A percentile compares a stretch with the other conserved stretches of the same genome.
Evolutionary conservation across 345 rosid species (phyloP).

Genomic region (Abelmoschus esculentus): DNA sequence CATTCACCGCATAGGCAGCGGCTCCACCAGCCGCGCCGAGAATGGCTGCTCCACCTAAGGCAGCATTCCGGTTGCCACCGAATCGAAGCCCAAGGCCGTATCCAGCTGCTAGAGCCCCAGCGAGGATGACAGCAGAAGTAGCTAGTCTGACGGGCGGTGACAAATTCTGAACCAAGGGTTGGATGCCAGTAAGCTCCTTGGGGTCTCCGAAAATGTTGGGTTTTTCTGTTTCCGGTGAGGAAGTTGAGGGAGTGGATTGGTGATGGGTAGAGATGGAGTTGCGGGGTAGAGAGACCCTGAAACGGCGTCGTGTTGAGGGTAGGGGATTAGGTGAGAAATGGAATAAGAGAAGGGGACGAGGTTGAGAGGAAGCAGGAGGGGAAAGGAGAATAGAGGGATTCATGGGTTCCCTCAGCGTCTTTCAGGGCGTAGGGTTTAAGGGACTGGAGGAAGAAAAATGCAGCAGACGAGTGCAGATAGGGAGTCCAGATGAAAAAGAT

Average conservation of each 20-base stretch:
- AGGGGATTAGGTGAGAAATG: conserved; percentile 21
- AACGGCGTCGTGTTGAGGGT: conserved; percentile 25
- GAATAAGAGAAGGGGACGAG: conserved; percentile 25
- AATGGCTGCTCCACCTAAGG: conserved; percentile 65
- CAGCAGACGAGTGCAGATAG: not conserved
- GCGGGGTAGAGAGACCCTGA: conserved; percentile 32
- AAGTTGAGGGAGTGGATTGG: not conserved
- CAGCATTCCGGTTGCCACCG: conserved; percentile 50
- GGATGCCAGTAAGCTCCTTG: conserved; percentile 71
- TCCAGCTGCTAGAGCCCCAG: conserved; percentile 72
- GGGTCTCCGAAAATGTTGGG: conserved; percentile 45
- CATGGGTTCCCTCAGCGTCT: conserved; percentile 24
- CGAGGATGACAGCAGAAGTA: conserved; percentile 58
- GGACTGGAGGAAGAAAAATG: not conserved
- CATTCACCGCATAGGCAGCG: conserved; percentile 50
- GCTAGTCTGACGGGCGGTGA: conserved; percentile 66
- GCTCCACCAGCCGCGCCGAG: conserved; percentile 80
- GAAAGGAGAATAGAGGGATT: conserved; percentile 28
- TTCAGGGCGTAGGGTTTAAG: conserved; percentile 20
- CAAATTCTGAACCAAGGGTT: conserved; percentile 56
- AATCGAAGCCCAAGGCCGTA: conserved; percentile 59
- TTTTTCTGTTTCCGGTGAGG: not conserved
- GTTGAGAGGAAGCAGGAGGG: conserved; percentile 21
- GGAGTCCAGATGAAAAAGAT: not conserved
- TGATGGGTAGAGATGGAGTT: conserved; percentile 25